A percentile compares a stretch with the other conserved stretches of the same genome.
Conservation (phyloP, 1,139 yeast genomes). For the Sugiyamaella novakii region DNA sequence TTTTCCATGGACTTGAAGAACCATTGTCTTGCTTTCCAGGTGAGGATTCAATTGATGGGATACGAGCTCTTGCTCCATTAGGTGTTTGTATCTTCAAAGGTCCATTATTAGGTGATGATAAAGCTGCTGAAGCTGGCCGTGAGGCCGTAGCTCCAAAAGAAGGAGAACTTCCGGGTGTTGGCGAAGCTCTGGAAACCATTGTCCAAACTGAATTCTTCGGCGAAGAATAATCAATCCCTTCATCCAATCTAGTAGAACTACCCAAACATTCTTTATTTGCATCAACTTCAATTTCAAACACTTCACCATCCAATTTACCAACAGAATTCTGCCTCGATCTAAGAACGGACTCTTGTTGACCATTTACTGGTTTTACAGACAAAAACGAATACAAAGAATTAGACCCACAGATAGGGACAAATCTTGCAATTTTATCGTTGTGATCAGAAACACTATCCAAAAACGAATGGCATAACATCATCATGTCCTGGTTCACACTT, state of each 20-base stretch:
- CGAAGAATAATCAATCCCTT: not conserved
- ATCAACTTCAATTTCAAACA: slow-evolving; percentile 24
- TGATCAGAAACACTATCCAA: slow-evolving; percentile 27
- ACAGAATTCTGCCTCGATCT: not conserved
- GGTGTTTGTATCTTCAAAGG: slow-evolving; percentile 1
- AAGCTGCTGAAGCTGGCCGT: not conserved
- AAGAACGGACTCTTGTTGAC: not conserved
- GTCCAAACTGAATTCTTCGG: slow-evolving; percentile 10
- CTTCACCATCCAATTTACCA: slow-evolving; percentile 19
- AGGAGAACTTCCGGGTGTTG: slow-evolving; percentile 10
- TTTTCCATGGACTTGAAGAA: slow-evolving; percentile 5
- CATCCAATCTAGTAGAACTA: not conserved
- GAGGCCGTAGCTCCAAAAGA: slow-evolving; percentile 9
- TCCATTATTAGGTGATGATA: slow-evolving; percentile 1
- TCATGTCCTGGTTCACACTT: slow-evolving; percentile 7
- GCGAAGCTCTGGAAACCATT: slow-evolving; percentile 15
- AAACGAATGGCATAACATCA: slow-evolving; percentile 9
- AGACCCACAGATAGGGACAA: slow-evolving; percentile 29
- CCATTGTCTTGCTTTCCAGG: slow-evolving; percentile 2
- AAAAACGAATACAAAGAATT: slow-evolving; percentile 18
- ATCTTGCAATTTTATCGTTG: slow-evolving; percentile 26
- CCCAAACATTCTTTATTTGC: not conserved
- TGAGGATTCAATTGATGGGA: slow-evolving; percentile 13
- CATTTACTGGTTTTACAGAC: slow-evolving; percentile 10
- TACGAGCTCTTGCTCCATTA: slow-evolving; percentile 3